Evolutionary conservation across 176 grass and related monocot genomes (phyloP).

Genomic region (Saccharum spontaneum): DNA sequence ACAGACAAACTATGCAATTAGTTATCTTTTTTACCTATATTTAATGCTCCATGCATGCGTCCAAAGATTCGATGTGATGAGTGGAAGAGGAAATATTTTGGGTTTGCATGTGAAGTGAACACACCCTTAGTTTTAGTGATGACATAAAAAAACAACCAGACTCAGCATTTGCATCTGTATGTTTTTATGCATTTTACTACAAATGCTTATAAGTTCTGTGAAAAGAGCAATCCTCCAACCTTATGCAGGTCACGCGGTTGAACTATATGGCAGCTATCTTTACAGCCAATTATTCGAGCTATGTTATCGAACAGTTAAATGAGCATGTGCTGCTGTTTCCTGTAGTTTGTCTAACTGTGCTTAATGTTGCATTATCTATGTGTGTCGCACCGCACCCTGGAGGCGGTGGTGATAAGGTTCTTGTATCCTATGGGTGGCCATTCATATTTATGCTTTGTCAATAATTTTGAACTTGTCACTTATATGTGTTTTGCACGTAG

Average conservation of each 20-base stretch:
- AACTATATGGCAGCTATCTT: background rate
- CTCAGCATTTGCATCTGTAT: background rate
- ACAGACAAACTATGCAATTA: too few species aligned
- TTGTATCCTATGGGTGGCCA: background rate
- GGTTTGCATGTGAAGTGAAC: too few species aligned
- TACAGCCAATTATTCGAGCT: background rate
- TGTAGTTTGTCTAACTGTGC: constrained; percentile 1
- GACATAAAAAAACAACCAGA: background rate
- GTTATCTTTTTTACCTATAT: too few species aligned
- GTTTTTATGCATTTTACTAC: background rate
- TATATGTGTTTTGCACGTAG: background rate
- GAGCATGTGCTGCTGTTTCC: constrained; percentile 1
- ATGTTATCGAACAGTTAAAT: background rate
- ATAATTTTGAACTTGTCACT: background rate
- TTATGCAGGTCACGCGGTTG: background rate
- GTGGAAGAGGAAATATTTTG: too few species aligned
- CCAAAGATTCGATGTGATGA: too few species aligned
- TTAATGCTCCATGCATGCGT: too few species aligned
- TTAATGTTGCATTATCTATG: constrained; percentile 7
- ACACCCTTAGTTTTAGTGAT: background rate
- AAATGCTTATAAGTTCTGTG: background rate
- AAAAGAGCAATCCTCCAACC: background rate
- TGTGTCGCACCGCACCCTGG: background rate
- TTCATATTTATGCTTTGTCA: background rate
- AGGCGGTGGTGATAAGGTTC: background rate